These are phyloP conservation scores for Scutellaria barbata DNA, from an alignment of 257 asterid genomes.

Conservation along the genomic window DNA sequence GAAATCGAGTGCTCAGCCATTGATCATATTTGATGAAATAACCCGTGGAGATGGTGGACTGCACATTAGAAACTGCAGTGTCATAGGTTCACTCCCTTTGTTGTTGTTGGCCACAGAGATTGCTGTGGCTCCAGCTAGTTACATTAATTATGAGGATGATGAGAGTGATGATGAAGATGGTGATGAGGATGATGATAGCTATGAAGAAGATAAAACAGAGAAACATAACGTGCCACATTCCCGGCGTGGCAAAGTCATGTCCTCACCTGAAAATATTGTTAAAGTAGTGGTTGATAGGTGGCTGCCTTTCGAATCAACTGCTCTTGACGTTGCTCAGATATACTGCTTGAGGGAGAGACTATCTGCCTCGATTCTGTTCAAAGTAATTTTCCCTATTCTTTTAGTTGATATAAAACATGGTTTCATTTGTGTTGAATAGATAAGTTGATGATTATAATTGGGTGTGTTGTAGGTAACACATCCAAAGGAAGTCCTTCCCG, in stretches of 20 bases:
- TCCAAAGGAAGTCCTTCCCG: slow-evolving; percentile 66
- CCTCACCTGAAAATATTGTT: slow-evolving; percentile 72
- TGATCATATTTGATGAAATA: slow-evolving; percentile 78
- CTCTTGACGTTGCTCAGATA: slow-evolving; percentile 91
- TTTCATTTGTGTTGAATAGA: background rate
- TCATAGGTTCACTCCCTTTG: slow-evolving; percentile 76
- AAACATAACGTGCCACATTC: slow-evolving; percentile 32
- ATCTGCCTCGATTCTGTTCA: slow-evolving; percentile 69
- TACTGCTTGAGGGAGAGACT: slow-evolving; percentile 93
- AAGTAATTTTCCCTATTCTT: slow-evolving; percentile 44
- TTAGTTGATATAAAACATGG: background rate
- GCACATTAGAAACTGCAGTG: slow-evolving; percentile 63
- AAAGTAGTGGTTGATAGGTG: slow-evolving; percentile 74
- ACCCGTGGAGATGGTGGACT: slow-evolving; percentile 85
- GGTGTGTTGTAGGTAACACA: slow-evolving; percentile 52
- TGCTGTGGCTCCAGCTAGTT: slow-evolving; percentile 64
- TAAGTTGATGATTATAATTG: background rate
- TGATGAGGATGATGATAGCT: slow-evolving; percentile 46
- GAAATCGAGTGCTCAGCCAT: slow-evolving; percentile 44
- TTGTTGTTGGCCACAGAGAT: slow-evolving; percentile 79
- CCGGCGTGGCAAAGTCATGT: slow-evolving; percentile 55
- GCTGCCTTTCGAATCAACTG: slow-evolving; percentile 74
- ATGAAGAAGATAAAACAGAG: slow-evolving; percentile 46
- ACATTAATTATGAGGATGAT: slow-evolving; percentile 50
- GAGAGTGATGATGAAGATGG: slow-evolving; percentile 49